Percentiles rank a stretch among this genome's conserved stretches.
These are phyloP conservation scores for Coemansia sp. DNA, from an alignment of 192 early-diverging fungal species.

Conservation along the genomic window DNA sequence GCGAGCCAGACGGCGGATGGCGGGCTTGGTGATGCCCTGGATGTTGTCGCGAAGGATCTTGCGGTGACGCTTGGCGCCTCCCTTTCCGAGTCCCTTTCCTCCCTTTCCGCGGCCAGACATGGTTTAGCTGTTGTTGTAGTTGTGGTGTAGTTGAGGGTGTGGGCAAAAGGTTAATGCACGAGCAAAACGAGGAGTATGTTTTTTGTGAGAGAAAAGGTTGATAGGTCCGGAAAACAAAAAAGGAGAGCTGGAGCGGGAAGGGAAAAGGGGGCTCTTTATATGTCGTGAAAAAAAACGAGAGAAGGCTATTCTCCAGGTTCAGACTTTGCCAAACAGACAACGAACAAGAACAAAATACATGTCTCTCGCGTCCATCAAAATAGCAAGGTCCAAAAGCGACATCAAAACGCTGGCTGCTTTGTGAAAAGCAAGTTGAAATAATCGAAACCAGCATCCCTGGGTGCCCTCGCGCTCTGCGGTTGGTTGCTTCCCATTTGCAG, in stretches of 20 bases:
- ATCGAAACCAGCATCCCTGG: constrained; percentile 20
- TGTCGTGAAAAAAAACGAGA: neutral
- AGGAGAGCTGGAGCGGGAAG: neutral
- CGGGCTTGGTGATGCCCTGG: constrained; percentile 95
- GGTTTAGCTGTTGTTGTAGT: constrained; percentile 55
- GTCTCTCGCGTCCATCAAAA: constrained; percentile 1
- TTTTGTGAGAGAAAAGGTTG: neutral
- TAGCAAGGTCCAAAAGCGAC: neutral
- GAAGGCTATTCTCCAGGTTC: neutral
- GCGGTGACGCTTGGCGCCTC: constrained; percentile 99
- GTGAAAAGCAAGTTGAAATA: neutral
- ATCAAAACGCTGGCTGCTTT: neutral
- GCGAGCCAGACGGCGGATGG: constrained; percentile 98
- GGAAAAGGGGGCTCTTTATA: constrained; percentile 26
- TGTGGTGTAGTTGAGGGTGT: neutral
- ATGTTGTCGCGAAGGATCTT: constrained; percentile 99
- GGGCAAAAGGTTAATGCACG: too few relatives aligned
- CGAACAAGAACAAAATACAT: neutral
- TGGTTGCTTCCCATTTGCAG: constrained; percentile 10
- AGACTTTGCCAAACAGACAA: neutral
- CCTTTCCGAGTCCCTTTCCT: constrained; percentile 99
- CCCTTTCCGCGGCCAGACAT: constrained; percentile 99
- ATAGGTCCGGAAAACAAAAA: neutral
- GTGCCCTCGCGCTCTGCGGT: constrained; percentile 12
- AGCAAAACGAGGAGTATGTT: neutral